Conservation (phyloP, 805 yeast species). For the Spathaspora girioi region DNA sequence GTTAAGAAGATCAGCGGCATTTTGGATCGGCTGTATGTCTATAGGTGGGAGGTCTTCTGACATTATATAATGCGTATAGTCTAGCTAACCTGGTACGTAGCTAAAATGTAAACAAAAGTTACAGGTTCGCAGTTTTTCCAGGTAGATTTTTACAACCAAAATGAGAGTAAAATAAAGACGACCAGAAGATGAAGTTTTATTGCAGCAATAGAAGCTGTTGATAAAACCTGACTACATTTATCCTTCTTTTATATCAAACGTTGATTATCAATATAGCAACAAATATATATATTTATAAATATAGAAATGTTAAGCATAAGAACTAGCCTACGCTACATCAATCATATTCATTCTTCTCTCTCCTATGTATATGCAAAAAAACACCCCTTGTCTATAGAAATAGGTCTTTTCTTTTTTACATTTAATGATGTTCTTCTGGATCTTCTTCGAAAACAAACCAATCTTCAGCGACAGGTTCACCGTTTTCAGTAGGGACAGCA, state of each 20-base stretch:
- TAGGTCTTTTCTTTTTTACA: background rate
- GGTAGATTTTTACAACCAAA: too few relatives aligned
- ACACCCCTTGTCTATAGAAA: background rate
- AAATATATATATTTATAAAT: too few relatives aligned
- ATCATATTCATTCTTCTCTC: background rate
- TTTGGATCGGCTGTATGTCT: slow-evolving; percentile 29
- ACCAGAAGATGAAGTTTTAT: background rate
- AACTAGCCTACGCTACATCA: background rate
- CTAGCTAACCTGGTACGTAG: background rate
- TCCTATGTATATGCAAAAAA: background rate
- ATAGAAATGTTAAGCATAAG: background rate
- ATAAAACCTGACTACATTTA: too few relatives aligned
- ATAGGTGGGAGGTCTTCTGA: slow-evolving; percentile 6
- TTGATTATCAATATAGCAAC: background rate
- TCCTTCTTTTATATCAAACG: background rate
- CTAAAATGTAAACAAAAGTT: background rate
- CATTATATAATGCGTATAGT: background rate
- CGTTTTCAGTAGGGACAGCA: slow-evolving; percentile 25
- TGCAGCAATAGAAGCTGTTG: background rate
- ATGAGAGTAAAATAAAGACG: too few relatives aligned
- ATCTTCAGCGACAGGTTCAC: slow-evolving; percentile 44
- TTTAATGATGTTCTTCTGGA: slow-evolving; percentile 47
- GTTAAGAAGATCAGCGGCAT: slow-evolving; percentile 36
- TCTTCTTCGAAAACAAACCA: slow-evolving; percentile 79
- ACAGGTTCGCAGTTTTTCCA: background rate